Evolutionary conservation across 306 rosid genomes (phyloP).

Genomic region (Quercus rubra): DNA sequence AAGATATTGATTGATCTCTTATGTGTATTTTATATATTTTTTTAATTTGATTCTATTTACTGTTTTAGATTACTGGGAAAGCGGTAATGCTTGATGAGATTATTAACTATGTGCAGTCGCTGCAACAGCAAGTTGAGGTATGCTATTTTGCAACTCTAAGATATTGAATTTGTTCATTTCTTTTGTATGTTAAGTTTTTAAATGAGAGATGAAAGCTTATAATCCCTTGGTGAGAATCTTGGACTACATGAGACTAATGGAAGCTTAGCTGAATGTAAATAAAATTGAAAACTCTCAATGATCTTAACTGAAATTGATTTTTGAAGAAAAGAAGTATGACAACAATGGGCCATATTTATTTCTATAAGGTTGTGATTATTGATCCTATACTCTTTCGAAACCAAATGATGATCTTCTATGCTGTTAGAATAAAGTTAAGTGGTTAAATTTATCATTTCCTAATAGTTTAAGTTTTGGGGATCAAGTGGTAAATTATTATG

Average conservation of each 20-base stretch:
- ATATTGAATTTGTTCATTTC: not conserved
- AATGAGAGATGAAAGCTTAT: not conserved
- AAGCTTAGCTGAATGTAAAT: too few species aligned
- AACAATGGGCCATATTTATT: not conserved
- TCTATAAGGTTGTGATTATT: not conserved
- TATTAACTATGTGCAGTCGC: conserved; percentile 94
- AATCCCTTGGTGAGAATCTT: not conserved
- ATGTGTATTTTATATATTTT: not conserved
- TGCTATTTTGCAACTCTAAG: conserved; percentile 8
- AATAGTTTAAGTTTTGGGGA: too few species aligned
- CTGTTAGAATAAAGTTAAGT: not conserved
- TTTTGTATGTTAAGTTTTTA: not conserved
- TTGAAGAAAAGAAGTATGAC: not conserved
- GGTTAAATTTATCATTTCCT: too few species aligned
- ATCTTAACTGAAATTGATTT: not conserved
- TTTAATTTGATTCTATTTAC: conserved; percentile 23
- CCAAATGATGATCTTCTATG: not conserved
- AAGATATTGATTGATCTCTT: conserved; percentile 17
- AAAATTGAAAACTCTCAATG: not conserved
- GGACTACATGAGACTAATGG: not conserved
- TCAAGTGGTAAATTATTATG: too few species aligned
- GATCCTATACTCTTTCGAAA: not conserved
- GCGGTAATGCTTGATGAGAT: conserved; percentile 99
- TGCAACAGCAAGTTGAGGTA: conserved; percentile 99
- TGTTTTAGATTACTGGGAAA: conserved; percentile 85